Conservation (phyloP, 768 basidiomycete genomes). For the Tricholomella constricta region DNA sequence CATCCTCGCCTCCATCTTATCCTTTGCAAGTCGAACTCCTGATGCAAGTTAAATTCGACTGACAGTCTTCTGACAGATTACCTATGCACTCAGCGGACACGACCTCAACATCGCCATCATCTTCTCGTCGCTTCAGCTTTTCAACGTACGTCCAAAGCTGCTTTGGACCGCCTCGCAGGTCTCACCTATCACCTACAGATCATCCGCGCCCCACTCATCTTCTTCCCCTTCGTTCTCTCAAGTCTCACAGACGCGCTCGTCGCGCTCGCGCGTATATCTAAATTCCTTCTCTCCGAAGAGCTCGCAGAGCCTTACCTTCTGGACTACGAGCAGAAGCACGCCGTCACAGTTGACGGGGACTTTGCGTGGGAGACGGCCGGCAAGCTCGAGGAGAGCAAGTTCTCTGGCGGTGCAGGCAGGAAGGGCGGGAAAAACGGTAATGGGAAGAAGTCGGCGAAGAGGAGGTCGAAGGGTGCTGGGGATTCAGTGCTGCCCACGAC, state of each 20-base stretch:
- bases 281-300: slow-evolving; percentile 57
- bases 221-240: slow-evolving; percentile 57
- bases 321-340: slow-evolving; percentile 36
- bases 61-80: slow-evolving; percentile 43
- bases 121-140: slow-evolving; percentile 59
- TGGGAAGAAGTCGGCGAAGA: slow-evolving; percentile 14
- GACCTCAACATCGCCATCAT: slow-evolving; percentile 54
- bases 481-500: slow-evolving; percentile 26
- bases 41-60: background rate
- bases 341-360: slow-evolving; percentile 50
- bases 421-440: slow-evolving; percentile 9
- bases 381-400: slow-evolving; percentile 18
- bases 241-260: slow-evolving; percentile 50
- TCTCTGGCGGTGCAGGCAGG: slow-evolving; percentile 10
- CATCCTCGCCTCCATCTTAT: slow-evolving; percentile 48
- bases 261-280: slow-evolving; percentile 48
- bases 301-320: slow-evolving; percentile 47
- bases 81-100: slow-evolving; percentile 62
- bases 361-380: slow-evolving; percentile 52
- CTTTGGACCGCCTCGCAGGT: too few species aligned
- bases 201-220: slow-evolving; percentile 58
- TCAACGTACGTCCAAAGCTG: slow-evolving; percentile 43
- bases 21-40: slow-evolving; percentile 43
- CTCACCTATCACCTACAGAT: slow-evolving; percentile 35
- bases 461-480: slow-evolving; percentile 11